phyloP scores from a whole-genome alignment of 345 rosid genomes.

The Salix koriyanagi region DNA sequence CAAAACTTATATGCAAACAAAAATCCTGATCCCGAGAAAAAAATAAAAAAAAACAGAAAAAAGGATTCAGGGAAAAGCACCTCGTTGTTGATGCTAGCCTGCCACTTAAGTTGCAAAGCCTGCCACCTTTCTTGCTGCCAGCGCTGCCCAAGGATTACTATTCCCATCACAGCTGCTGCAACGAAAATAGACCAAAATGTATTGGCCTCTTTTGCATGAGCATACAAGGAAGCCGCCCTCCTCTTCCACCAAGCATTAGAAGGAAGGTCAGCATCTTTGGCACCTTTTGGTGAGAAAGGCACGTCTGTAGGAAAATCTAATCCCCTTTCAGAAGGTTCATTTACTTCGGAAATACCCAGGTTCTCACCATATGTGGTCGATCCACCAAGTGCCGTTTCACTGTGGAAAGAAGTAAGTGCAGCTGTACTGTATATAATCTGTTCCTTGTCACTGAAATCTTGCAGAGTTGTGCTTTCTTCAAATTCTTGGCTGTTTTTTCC shows the following conservation, averaged over 20 bases:
- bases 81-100: constrained; percentile 57
- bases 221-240: constrained; percentile 64
- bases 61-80: constrained; percentile 26
- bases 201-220: constrained; percentile 79
- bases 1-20: not conserved
- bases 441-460: constrained; percentile 37
- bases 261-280: constrained; percentile 56
- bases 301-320: constrained; percentile 34
- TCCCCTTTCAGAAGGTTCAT: constrained; percentile 31
- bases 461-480: constrained; percentile 39
- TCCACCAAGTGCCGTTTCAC: constrained; percentile 44
- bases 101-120: constrained; percentile 80
- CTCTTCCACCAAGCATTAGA: constrained; percentile 97
- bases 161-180: constrained; percentile 91
- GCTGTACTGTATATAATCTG: constrained; percentile 48
- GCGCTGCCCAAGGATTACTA: constrained; percentile 90
- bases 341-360: constrained; percentile 28
- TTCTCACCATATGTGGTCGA: constrained; percentile 40
- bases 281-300: constrained; percentile 29
- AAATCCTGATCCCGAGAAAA: not conserved
- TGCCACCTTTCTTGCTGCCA: constrained; percentile 98
- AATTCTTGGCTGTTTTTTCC: constrained; percentile 30
- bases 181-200: constrained; percentile 84
- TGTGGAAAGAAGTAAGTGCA: constrained; percentile 46
- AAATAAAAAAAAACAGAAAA: not conserved